Percentiles rank a stretch among this genome's conserved stretches.
These are phyloP conservation scores for Cordyceps fumosorosea DNA, from an alignment of 2,329 filamentous ascomycete species.

Conservation along the genomic window DNA sequence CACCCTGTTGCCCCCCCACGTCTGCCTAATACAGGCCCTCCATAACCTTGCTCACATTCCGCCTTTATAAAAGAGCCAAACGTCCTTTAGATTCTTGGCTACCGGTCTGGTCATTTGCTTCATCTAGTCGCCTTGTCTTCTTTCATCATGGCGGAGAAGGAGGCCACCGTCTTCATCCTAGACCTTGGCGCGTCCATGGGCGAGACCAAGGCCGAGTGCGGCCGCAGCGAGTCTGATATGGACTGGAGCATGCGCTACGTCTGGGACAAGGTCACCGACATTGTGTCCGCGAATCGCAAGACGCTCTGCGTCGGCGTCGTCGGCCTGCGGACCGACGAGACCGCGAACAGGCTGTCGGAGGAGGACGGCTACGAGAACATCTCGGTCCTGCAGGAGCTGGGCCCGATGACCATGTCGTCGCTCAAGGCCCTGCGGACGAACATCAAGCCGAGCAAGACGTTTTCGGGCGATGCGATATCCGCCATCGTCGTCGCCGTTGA, in stretches of 20 bases:
- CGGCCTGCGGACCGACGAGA: slow-evolving; percentile 74
- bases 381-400: slow-evolving; percentile 65
- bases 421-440: slow-evolving; percentile 57
- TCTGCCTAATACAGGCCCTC: slow-evolving; percentile 10
- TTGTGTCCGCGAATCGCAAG: slow-evolving; percentile 59
- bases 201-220: slow-evolving; percentile 58
- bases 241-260: slow-evolving; percentile 88
- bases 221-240: slow-evolving; percentile 70
- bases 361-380: slow-evolving; percentile 77
- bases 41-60: neutral
- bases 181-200: slow-evolving; percentile 86
- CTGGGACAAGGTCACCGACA: slow-evolving; percentile 80
- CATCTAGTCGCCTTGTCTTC: neutral
- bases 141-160: slow-evolving; percentile 77
- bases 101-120: neutral
- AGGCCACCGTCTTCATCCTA: slow-evolving; percentile 86
- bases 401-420: slow-evolving; percentile 56
- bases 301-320: slow-evolving; percentile 71
- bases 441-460: slow-evolving; percentile 61
- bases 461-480: slow-evolving; percentile 76
- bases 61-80: slow-evolving; percentile 2
- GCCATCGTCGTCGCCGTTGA: slow-evolving; percentile 79
- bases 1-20: slow-evolving; percentile 1
- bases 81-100: neutral
- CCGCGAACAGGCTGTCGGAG: slow-evolving; percentile 59